Evolutionary conservation across 169 alveolate species (phyloP), one percentile per base, ranked within the genome.

Genomic region (Cryptosporidium viatorum): DNA sequence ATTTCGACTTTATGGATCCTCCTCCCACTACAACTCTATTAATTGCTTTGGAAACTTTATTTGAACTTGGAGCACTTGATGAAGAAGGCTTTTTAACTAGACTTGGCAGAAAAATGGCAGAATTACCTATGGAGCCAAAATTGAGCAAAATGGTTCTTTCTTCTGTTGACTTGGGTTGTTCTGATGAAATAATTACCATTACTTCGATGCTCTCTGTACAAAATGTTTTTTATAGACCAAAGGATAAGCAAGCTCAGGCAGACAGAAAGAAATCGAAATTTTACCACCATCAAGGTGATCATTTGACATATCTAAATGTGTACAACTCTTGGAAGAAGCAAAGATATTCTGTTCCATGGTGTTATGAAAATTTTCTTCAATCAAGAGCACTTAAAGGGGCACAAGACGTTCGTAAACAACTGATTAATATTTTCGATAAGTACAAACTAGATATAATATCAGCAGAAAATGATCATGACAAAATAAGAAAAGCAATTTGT

Each of bases 1-100:
- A 98, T 92, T 99, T 99, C 85, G 99, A 99, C 91, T 99, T 99
- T 93, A 99, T 99, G 99, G 99, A 99, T 91, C 99, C 99, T 0
- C 99, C 99, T 43, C 99, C 99, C 12, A 91, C 96, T 31, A 96
- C 97, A 73, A 97, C 99, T 37, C 91, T 99, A 86, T 97, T 99
- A 70, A 96, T 97, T 33, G 99, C 99, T 4, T 86, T 99, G 97
- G 99, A 98, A 93, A 93, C 96, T 68, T 94, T 99, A 85, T 99
- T 96, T 93, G 98, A 98, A 84, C 94, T 99, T 37, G 99, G 99
- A 0, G 99, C 99, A 8, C 93, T 99, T 60, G 99, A 99, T 93
- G 99, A 99, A 71, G 99, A 99, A 91, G 99, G 99, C 9, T 94
- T 98, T 65, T 95, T 99, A 60, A 99, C 99, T 16, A 96, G 97